These are phyloP conservation scores for Lineolata rhizophorae DNA, from an alignment of 495 filamentous ascomycete genomes.

Conservation along the genomic window DNA sequence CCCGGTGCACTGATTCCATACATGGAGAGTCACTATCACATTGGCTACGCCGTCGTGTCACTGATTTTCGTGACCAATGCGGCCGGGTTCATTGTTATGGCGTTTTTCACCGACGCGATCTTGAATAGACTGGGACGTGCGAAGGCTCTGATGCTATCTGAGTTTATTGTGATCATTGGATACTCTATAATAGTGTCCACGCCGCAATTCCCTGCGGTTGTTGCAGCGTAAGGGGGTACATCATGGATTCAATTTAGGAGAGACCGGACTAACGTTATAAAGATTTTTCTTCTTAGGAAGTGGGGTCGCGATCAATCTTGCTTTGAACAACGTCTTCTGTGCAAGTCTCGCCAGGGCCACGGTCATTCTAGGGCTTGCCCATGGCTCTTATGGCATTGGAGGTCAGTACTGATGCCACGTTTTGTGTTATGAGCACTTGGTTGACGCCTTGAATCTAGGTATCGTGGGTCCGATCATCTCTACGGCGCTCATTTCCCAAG, in stretches of 20 bases:
- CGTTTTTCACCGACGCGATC: slow-evolving; percentile 37
- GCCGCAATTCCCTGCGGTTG: slow-evolving; percentile 47
- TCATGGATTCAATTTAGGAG: too few relatives aligned
- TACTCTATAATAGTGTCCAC: slow-evolving; percentile 41
- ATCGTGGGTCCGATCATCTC: slow-evolving; percentile 48
- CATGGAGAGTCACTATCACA: slow-evolving; percentile 46
- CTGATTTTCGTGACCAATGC: slow-evolving; percentile 65
- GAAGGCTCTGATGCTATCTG: slow-evolving; percentile 33
- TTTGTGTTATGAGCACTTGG: neutral
- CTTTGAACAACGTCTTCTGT: slow-evolving; percentile 54
- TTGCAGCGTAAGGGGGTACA: slow-evolving; percentile 21
- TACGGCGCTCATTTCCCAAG: slow-evolving; percentile 35
- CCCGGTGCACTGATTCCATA: slow-evolving; percentile 56
- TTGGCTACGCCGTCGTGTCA: slow-evolving; percentile 54
- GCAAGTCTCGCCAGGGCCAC: slow-evolving; percentile 44
- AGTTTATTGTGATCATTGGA: slow-evolving; percentile 25
- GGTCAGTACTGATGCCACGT: slow-evolving; percentile 16
- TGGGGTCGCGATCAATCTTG: slow-evolving; percentile 41
- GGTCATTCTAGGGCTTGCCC: slow-evolving; percentile 35
- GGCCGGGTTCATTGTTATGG: slow-evolving; percentile 50
- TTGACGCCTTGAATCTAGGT: slow-evolving; percentile 9
- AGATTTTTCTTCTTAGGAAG: slow-evolving; percentile 47
- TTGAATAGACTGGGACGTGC: slow-evolving; percentile 36
- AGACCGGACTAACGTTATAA: slow-evolving; percentile 9
- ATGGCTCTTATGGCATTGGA: slow-evolving; percentile 55